phyloP scores from a whole-genome alignment of 1,284 basidiomycete genomes.

The Agaricales sp. region DNA sequence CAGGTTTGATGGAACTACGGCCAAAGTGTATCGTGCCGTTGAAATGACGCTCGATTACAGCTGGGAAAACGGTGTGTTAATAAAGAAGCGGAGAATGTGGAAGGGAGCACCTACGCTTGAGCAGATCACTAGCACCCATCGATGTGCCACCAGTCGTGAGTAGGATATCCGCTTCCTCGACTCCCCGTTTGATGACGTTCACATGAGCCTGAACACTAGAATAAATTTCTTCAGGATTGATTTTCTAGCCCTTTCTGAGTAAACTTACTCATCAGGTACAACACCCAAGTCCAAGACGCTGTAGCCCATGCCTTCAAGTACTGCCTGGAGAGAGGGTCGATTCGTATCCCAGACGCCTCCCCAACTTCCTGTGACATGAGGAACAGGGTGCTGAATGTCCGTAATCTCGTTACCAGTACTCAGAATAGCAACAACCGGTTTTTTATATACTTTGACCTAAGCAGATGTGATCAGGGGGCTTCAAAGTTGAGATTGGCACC shows the following conservation, averaged over 20 bases:
- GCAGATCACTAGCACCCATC: conserved; percentile 80
- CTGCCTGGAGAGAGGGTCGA: conserved; percentile 64
- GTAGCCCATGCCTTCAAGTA: conserved; percentile 65
- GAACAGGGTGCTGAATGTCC: conserved; percentile 41
- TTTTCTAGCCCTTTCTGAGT: no score
- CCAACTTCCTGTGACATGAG: conserved; percentile 34
- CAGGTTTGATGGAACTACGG: conserved; percentile 59
- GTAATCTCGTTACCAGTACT: conserved; percentile 82
- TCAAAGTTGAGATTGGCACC: conserved; percentile 9
- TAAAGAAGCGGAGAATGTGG: neutral
- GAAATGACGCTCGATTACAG: conserved; percentile 74
- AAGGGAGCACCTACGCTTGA: conserved; percentile 41
- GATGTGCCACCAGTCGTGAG: conserved; percentile 84
- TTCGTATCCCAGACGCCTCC: conserved; percentile 78
- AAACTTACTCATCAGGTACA: conserved; percentile 53
- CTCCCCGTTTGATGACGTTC: conserved; percentile 42
- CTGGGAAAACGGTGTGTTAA: neutral
- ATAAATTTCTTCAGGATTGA: conserved; percentile 1
- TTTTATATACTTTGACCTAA: conserved; percentile 57
- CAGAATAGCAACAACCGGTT: conserved; percentile 69
- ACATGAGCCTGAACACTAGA: conserved; percentile 54
- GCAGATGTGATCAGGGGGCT: conserved; percentile 26
- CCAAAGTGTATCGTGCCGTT: conserved; percentile 74
- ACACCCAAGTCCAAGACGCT: conserved; percentile 77
- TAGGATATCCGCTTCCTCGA: conserved; percentile 61